A percentile compares a stretch with the other conserved stretches of the same genome.
Evolutionary conservation across 2,329 filamentous ascomycete genomes (phyloP).

Genomic region (Colletotrichum tamarilloi): DNA sequence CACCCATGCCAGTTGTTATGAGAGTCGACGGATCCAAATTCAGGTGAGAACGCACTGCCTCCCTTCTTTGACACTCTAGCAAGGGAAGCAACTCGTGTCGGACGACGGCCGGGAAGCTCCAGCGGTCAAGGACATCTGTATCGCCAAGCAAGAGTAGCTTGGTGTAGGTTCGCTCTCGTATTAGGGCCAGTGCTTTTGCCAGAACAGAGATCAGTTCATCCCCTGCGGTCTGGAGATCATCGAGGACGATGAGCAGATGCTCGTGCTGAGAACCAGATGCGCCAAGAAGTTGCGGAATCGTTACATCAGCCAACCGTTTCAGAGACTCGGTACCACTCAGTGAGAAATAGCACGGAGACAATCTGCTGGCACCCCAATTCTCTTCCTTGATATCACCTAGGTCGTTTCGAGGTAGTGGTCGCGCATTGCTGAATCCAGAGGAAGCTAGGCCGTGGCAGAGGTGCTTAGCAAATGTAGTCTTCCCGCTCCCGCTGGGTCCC

Average conservation of each 20-base stretch:
- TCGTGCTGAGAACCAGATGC: not conserved
- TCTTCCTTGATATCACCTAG: not conserved
- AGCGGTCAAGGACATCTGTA: not conserved
- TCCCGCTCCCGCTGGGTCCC: slow-evolving; percentile 5
- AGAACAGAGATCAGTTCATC: not conserved
- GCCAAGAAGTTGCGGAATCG: not conserved
- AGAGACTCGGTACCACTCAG: not conserved
- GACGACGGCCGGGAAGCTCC: not conserved
- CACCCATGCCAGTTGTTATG: not conserved
- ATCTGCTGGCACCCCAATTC: not conserved
- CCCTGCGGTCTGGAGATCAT: not conserved
- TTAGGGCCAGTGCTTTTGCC: not conserved
- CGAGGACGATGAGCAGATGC: not conserved
- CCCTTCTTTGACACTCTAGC: not conserved
- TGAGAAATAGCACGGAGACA: not conserved
- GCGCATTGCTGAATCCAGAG: not conserved
- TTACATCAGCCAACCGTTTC: not conserved
- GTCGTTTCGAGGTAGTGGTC: not conserved
- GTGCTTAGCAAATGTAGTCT: slow-evolving; percentile 17
- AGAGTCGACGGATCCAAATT: not conserved
- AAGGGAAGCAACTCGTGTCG: not conserved
- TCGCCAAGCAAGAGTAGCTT: slow-evolving; percentile 1
- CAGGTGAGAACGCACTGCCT: not conserved
- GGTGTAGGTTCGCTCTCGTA: not conserved
- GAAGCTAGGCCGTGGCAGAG: not conserved